Conservation (phyloP, 495 filamentous ascomycete genomes). For the Pyrenopolyporus hunteri region DNA sequence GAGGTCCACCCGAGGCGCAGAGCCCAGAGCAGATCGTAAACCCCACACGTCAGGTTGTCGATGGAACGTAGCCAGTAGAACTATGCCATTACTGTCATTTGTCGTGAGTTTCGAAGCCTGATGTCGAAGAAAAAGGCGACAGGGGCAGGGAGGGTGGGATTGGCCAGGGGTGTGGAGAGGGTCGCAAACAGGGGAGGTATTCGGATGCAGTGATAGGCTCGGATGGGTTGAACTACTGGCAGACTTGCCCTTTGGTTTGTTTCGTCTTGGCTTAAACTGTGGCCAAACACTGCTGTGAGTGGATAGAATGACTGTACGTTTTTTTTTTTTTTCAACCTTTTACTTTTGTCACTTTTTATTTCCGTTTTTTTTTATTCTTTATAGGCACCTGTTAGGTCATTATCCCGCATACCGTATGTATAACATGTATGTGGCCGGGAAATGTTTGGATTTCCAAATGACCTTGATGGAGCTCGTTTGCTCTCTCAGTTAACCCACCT, state of each 20-base stretch:
- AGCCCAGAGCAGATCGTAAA: conserved; percentile 30
- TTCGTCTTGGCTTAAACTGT: conserved; percentile 41
- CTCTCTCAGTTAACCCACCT: neutral
- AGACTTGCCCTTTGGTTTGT: conserved; percentile 38
- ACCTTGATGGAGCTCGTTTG: neutral
- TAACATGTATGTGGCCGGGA: neutral
- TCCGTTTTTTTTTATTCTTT: neutral
- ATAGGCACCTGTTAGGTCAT: conserved; percentile 3
- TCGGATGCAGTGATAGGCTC: conserved; percentile 28
- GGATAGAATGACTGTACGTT: neutral
- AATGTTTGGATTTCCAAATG: conserved; percentile 17
- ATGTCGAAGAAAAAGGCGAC: conserved; percentile 25
- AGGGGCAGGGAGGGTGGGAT: conserved; percentile 7
- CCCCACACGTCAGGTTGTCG: conserved; percentile 28
- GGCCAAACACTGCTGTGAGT: conserved; percentile 27
- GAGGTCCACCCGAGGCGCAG: conserved; percentile 30
- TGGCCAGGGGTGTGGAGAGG: conserved; percentile 19
- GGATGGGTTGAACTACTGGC: conserved; percentile 8
- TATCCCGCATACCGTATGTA: neutral
- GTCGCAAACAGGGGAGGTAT: conserved; percentile 18
- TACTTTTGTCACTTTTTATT: neutral
- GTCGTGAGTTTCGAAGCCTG: conserved; percentile 41
- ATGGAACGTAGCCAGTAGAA: conserved; percentile 44
- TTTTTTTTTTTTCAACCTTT: conserved; percentile 6
- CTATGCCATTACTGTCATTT: conserved; percentile 35